Base-by-base conservation (phyloP, 129 eudicot genomes). In the Rutidosis leptorrhynchoides region DNA sequence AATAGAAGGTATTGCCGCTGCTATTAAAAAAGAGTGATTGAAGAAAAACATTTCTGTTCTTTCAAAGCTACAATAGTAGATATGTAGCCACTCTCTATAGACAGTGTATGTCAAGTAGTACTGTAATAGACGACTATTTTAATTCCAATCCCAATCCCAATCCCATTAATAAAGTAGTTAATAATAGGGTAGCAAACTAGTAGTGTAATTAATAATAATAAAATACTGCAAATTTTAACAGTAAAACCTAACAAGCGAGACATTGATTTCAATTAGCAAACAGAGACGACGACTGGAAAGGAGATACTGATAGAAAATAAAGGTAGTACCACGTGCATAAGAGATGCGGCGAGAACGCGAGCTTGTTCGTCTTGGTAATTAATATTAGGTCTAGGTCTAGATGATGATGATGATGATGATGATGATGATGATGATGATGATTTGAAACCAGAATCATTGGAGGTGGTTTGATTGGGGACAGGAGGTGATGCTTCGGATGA, bases 341-440 rank as follows among this genome's bases (percentile, higher is more conserved):
- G 95, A 25, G 97, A 87, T 49, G 95, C 97, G 54, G 71, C 77
- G 23, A 90, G 97, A 17, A 87, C 87, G 29, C 84, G 83, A 58
- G 87, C 82, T 81, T 90, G 89, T 40, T 90, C 89, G 32, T 87
- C 85, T 72, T 84, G 64, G 77, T 83, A 86, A 55, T 68, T 53
- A 21, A 0, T 53, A 51, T 51, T 81, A 46, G 78, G 77, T 54
- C 72, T 71, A 20, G 85, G 78, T 62, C 80, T 28, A 1, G 76
- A 46, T 33, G 64, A 35, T 60, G 73, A 70, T 32, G 80, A 35
- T 35, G 42, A 35, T 35, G 42, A 4, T 53, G 48, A 43, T 37
- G 54, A 28, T 70, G 32, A 32, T 72, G 28, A 26, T 64, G 67
- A 48, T 58, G 74, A 58, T 3, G 70, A 67, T 22, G 75, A 68